Percentiles rank a stretch among this genome's conserved stretches.
Evolutionary conservation across 352 stramenopile genomes (phyloP).

Genomic region (Globisporangium takayamanum): DNA sequence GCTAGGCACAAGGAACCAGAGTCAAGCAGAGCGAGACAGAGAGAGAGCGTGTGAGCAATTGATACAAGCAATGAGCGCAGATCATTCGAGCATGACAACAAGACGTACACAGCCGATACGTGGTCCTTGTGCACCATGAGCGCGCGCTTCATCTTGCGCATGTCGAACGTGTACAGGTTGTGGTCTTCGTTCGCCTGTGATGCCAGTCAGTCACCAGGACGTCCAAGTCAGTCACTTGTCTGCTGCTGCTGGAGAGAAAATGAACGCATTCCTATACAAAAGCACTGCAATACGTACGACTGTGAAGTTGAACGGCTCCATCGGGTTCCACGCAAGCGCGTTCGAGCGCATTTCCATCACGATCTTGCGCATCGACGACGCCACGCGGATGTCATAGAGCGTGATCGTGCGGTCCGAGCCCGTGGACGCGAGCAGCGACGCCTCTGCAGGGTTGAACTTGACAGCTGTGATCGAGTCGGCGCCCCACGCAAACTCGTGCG

Average conservation of each 20-base stretch:
- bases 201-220: background rate
- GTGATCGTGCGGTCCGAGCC: conserved; percentile 90
- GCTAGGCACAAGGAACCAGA: conserved; percentile 15
- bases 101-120: conserved; percentile 92
- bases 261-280: background rate
- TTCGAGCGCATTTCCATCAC: conserved; percentile 96
- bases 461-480: conserved; percentile 94
- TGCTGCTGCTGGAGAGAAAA: background rate
- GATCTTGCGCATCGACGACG: conserved; percentile 95
- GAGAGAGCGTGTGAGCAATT: background rate
- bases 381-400: conserved; percentile 91
- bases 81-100: background rate
- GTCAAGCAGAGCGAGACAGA: background rate
- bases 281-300: conserved; percentile 44
- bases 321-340: conserved; percentile 98
- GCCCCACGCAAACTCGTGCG: conserved; percentile 91
- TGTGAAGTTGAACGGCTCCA: conserved; percentile 98
- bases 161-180: conserved; percentile 99
- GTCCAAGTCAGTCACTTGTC: background rate
- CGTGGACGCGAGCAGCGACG: conserved; percentile 93
- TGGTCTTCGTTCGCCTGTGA: conserved; percentile 96
- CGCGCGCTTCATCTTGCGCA: conserved; percentile 93
- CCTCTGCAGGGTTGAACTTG: conserved; percentile 95
- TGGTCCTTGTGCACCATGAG: conserved; percentile 98
- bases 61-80: background rate